Conservation (phyloP, 352 stramenopile genomes). For the Pythium grandisporangium region DNA sequence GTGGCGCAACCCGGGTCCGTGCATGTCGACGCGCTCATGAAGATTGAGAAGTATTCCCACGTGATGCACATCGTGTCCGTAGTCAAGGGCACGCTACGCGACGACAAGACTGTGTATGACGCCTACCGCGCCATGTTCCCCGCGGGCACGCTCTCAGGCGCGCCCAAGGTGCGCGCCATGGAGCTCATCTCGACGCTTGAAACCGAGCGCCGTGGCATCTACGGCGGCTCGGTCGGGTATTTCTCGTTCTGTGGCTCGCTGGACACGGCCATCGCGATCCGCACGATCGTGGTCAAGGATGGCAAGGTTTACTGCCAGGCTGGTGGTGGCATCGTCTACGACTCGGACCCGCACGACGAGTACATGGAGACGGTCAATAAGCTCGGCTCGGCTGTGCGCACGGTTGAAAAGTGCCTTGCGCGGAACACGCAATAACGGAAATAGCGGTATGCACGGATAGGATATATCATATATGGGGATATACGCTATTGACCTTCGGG, state of each 20-base stretch:
- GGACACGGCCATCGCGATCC: conserved; percentile 86
- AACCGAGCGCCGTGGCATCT: conserved; percentile 73
- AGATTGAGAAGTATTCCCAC: conserved; percentile 90
- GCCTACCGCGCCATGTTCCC: conserved; percentile 87
- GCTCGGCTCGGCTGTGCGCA: conserved; percentile 72
- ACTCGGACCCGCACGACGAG: conserved; percentile 80
- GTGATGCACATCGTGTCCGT: conserved; percentile 90
- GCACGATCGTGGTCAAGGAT: conserved; percentile 80
- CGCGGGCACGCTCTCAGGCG: conserved; percentile 80
- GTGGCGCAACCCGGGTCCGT: conserved; percentile 77
- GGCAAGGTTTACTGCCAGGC: conserved; percentile 77
- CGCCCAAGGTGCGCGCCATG: conserved; percentile 86
- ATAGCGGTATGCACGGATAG: too few relatives aligned
- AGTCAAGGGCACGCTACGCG: conserved; percentile 71
- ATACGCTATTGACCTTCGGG: too few relatives aligned
- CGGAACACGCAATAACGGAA: conserved; percentile 25
- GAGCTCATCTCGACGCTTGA: conserved; percentile 84
- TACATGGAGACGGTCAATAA: conserved; percentile 90
- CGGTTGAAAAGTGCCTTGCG: conserved; percentile 67
- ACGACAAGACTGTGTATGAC: conserved; percentile 82
- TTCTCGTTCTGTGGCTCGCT: conserved; percentile 82
- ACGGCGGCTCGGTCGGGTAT: conserved; percentile 82
- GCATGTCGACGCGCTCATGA: conserved; percentile 80
- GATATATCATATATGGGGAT: too few relatives aligned
- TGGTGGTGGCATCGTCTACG: conserved; percentile 83